phyloP scores from a whole-genome alignment of 192 early-diverging fungal genomes.

The Coemansia sp. region DNA sequence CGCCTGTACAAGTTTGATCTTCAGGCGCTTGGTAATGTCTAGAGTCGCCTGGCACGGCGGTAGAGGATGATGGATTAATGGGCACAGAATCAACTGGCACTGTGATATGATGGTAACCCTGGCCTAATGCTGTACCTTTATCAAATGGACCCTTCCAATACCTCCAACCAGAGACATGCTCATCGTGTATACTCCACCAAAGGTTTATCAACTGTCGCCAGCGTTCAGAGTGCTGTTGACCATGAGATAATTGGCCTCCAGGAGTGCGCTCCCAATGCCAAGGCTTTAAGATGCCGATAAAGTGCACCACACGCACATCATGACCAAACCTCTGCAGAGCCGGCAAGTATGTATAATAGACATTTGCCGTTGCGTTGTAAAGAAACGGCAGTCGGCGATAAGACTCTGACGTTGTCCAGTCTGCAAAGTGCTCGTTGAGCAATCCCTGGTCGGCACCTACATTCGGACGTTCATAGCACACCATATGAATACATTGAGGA shows the following conservation, averaged over 20 bases:
- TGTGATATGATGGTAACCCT: slow-evolving; percentile 40
- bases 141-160: slow-evolving; percentile 41
- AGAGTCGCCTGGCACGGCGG: neutral
- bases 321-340: slow-evolving; percentile 74
- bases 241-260: slow-evolving; percentile 57
- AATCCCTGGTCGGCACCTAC: slow-evolving; percentile 91
- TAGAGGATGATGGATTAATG: neutral
- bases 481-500: neutral
- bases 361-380: slow-evolving; percentile 67
- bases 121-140: slow-evolving; percentile 43
- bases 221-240: slow-evolving; percentile 37
- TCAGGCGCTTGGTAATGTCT: neutral
- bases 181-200: slow-evolving; percentile 76
- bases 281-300: slow-evolving; percentile 86
- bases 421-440: slow-evolving; percentile 81
- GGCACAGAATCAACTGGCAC: slow-evolving; percentile 8
- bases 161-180: slow-evolving; percentile 55
- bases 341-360: slow-evolving; percentile 65
- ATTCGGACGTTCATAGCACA: neutral
- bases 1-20: neutral
- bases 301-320: slow-evolving; percentile 80
- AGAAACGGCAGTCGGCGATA: slow-evolving; percentile 79
- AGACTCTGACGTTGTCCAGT: slow-evolving; percentile 65
- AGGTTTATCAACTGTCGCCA: slow-evolving; percentile 59
- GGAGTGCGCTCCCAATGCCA: slow-evolving; percentile 76